Evolutionary conservation across 176 grass and related monocot genomes (phyloP).

Genomic region (Thalia dealbata): DNA sequence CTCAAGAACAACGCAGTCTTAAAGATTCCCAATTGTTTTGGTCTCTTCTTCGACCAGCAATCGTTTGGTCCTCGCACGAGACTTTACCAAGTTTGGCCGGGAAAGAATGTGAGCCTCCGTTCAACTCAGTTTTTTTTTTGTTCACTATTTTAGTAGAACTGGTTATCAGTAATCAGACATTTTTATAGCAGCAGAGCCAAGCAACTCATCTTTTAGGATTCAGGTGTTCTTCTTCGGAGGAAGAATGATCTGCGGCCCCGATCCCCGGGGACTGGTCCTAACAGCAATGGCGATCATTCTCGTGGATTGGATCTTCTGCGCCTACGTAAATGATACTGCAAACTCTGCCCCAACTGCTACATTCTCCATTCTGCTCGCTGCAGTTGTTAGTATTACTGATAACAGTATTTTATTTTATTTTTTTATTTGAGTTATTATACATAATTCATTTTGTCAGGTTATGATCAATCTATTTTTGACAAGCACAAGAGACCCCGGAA

Average conservation of each 20-base stretch:
- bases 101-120: conserved; percentile 31
- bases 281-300: conserved; percentile 32
- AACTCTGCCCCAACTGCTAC: neutral
- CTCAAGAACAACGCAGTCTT: no score
- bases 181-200: no score
- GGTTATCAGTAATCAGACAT: no score
- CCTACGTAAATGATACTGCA: conserved; percentile 10
- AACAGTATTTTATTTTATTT: no score
- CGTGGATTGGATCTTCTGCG: conserved; percentile 36
- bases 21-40: no score
- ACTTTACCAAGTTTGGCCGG: conserved; percentile 50
- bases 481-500: conserved; percentile 46
- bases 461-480: conserved; percentile 31
- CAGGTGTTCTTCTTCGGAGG: conserved; percentile 76
- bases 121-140: neutral
- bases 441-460: conserved; percentile 20
- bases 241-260: conserved; percentile 46
- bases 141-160: no score
- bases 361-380: conserved; percentile 27
- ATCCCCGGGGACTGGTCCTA: conserved; percentile 47
- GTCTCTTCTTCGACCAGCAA: no score
- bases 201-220: neutral
- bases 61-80: conserved; percentile 35
- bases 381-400: conserved; percentile 22
- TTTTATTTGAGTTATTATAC: no score